Base-by-base conservation (phyloP, 208 protist genomes). In the Crithidia mellificae region DNA sequence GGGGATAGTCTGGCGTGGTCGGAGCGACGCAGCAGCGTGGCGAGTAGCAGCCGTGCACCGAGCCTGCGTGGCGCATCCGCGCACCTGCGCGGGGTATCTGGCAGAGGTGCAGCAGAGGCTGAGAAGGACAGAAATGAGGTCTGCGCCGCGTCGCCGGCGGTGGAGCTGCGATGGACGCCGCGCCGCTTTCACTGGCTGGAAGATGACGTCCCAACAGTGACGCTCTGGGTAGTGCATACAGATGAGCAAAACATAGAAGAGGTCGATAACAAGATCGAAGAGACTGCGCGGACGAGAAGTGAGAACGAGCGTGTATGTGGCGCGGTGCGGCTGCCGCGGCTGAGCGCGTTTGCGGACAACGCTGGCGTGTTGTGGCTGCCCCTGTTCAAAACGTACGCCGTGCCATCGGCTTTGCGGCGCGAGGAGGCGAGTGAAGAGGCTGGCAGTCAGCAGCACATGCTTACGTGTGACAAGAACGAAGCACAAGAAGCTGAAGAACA, bases 291-390 rank as follows among this genome's bases (percentile, higher is more conserved):
- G n/a, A n/a, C n/a, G n/a, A n/a, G n/a, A n/a, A n/a, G n/a, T n/a
- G 51, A 2, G 44, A 25, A 22, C 20, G 69, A 74, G 53, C 11
- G 46, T 11, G 63, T 67, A 17, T 58, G 64, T 47, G 72, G 66
- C 14, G 54, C 56, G 17, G 62, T 74, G 39, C 49, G 38, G 36
- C 34, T 81, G 46, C 63, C 43, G 0, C 24, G 29, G 29, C 36
- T 81, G 38, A 38, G 51, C 6, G 62, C 70, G 14, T 63, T 81
- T 36, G 17, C 25, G 11, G 38, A 27, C 19, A 65, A 53, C 17
- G 27, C 54, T 6, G 76, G 76, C 0, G 29, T 39, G 24, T 6
- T 76, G 34, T 81, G 76, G 76, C 59, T 81, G 70, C 67, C 82
- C 1, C 53, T 78, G 24, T 68, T 62, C 41, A 49, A 56, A 11